A percentile compares a stretch with the other conserved stretches of the same genome.
Conservation (phyloP, 2,329 filamentous ascomycete species). For the Madurella fahalii region DNA sequence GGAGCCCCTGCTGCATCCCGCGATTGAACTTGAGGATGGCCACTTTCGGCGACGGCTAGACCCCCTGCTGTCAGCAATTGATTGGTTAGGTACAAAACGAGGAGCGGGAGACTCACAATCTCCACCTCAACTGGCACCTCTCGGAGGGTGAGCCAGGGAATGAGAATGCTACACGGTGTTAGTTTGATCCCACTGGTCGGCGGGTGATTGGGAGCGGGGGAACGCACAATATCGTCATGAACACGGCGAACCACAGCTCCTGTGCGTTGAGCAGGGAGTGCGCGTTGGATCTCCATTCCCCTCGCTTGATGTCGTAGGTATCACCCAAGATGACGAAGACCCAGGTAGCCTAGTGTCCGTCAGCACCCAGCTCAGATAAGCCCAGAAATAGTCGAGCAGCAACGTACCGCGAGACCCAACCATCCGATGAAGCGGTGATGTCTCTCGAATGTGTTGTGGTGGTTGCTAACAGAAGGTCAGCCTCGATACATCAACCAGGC, state of each 20-base stretch:
- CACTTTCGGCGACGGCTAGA: slow-evolving; percentile 38
- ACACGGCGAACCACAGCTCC: slow-evolving; percentile 40
- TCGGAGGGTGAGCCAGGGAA: slow-evolving; percentile 39
- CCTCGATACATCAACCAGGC: not conserved
- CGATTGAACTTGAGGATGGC: slow-evolving; percentile 37
- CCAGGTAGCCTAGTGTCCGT: slow-evolving; percentile 33
- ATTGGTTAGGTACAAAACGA: not conserved
- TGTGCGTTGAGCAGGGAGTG: slow-evolving; percentile 35
- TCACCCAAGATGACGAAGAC: slow-evolving; percentile 38
- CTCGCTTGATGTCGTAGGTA: slow-evolving; percentile 34
- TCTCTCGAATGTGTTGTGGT: slow-evolving; percentile 40
- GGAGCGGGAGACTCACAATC: slow-evolving; percentile 29
- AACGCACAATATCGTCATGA: slow-evolving; percentile 38
- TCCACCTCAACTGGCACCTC: slow-evolving; percentile 38
- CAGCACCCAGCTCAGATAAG: not conserved
- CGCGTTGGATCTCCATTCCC: slow-evolving; percentile 33
- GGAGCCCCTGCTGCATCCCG: slow-evolving; percentile 40
- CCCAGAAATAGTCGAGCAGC: slow-evolving; percentile 5
- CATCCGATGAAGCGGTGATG: slow-evolving; percentile 42
- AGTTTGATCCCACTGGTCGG: slow-evolving; percentile 10
- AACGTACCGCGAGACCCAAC: slow-evolving; percentile 35
- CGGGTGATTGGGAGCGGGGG: not conserved
- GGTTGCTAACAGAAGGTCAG: slow-evolving; percentile 27
- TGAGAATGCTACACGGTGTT: slow-evolving; percentile 32
- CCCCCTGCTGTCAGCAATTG: slow-evolving; percentile 18